Evolutionary conservation across 2,329 filamentous ascomycete genomes (phyloP).

Genomic region (Ophiostoma piceae): DNA sequence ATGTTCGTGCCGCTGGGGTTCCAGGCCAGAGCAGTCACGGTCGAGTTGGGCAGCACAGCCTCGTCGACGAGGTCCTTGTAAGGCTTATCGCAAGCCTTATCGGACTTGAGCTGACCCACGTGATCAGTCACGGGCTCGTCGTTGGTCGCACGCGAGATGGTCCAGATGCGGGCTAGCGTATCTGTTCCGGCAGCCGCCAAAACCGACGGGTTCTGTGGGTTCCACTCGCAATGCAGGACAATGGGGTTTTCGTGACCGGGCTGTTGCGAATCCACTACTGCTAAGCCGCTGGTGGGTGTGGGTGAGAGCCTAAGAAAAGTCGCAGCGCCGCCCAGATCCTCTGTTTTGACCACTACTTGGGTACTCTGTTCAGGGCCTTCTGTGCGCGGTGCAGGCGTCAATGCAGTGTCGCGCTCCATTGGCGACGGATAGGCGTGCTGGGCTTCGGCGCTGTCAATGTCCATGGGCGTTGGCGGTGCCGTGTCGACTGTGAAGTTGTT

Average conservation of each 20-base stretch:
- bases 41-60: slow-evolving; percentile 47
- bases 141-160: slow-evolving; percentile 49
- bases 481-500: slow-evolving; percentile 34
- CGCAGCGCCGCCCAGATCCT: slow-evolving; percentile 55
- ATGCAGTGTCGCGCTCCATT: slow-evolving; percentile 52
- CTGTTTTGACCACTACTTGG: slow-evolving; percentile 59
- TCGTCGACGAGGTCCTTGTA: slow-evolving; percentile 49
- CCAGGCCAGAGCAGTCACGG: slow-evolving; percentile 57
- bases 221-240: slow-evolving; percentile 65
- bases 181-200: slow-evolving; percentile 64
- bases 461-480: slow-evolving; percentile 47
- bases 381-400: slow-evolving; percentile 50
- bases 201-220: slow-evolving; percentile 58
- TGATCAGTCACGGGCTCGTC: slow-evolving; percentile 41
- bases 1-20: slow-evolving; percentile 51
- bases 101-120: slow-evolving; percentile 35
- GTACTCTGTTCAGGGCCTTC: slow-evolving; percentile 60
- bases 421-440: slow-evolving; percentile 63
- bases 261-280: slow-evolving; percentile 23
- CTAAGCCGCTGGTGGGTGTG: slow-evolving; percentile 34
- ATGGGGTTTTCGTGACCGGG: slow-evolving; percentile 49
- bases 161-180: slow-evolving; percentile 66
- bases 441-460: slow-evolving; percentile 48
- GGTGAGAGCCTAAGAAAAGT: slow-evolving; percentile 53
- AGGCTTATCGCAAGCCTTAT: slow-evolving; percentile 31